These are phyloP conservation scores for Plectranthus barbatus DNA, from an alignment of 257 asterid species.

Conservation along the genomic window DNA sequence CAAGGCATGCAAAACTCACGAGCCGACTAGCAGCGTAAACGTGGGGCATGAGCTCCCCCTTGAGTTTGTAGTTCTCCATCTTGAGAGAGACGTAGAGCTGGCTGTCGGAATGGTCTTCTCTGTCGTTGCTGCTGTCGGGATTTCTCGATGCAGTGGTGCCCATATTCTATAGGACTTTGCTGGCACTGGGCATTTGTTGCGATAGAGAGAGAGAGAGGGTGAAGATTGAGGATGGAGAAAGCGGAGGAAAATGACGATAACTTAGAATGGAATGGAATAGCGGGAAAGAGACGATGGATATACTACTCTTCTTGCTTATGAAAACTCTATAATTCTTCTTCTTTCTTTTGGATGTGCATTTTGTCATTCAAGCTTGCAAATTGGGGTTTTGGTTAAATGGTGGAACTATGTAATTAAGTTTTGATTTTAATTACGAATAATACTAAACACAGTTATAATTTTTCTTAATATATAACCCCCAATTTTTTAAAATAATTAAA, in stretches of 20 bases:
- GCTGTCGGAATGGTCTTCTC: constrained; percentile 75
- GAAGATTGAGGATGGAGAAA: no score
- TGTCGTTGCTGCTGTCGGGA: constrained; percentile 50
- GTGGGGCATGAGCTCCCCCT: constrained; percentile 71
- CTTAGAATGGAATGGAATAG: constrained; percentile 21
- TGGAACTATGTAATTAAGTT: no score
- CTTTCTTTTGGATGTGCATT: no score
- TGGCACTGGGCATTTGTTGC: background rate
- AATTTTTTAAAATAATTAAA: no score
- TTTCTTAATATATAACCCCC: no score
- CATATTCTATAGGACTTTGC: constrained; percentile 24
- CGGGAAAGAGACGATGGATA: constrained; percentile 5
- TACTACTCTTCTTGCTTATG: background rate
- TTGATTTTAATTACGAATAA: no score
- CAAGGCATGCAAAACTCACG: constrained; percentile 28
- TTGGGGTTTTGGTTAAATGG: no score
- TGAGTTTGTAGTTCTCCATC: constrained; percentile 71
- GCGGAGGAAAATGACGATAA: constrained; percentile 15
- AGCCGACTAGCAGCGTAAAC: constrained; percentile 79
- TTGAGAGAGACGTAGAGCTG: constrained; percentile 90
- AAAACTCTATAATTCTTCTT: no score
- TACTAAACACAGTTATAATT: no score
- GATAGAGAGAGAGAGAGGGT: background rate
- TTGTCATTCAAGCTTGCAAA: no score
- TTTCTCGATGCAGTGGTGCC: constrained; percentile 69